These are phyloP conservation scores for Butyriboletus loyo DNA, from an alignment of 768 basidiomycete genomes.

Conservation along the genomic window DNA sequence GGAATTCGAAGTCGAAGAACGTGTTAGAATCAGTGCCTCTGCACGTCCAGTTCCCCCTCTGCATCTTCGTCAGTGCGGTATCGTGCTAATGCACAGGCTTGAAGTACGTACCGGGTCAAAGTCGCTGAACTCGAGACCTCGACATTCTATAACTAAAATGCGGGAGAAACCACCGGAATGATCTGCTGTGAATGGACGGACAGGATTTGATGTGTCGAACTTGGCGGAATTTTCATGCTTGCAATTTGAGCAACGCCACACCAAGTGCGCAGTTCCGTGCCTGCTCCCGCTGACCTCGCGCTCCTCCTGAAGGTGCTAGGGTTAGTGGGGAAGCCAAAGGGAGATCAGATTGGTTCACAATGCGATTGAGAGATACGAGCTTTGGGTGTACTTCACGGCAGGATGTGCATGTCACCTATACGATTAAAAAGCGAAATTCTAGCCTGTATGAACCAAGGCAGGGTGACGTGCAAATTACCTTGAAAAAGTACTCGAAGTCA, in stretches of 20 bases:
- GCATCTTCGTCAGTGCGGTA: neutral
- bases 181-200: constrained; percentile 58
- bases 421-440: neutral
- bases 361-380: constrained; percentile 65
- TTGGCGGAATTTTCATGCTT: constrained; percentile 82
- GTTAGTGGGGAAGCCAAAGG: constrained; percentile 1
- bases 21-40: constrained; percentile 55
- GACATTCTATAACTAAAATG: constrained; percentile 74
- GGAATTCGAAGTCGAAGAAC: constrained; percentile 62
- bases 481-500: constrained; percentile 79
- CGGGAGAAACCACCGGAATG: constrained; percentile 59
- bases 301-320: constrained; percentile 49
- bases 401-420: constrained; percentile 72
- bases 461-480: constrained; percentile 39
- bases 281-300: constrained; percentile 64
- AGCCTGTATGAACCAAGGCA: neutral
- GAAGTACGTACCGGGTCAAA: constrained; percentile 67
- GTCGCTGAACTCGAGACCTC: constrained; percentile 77
- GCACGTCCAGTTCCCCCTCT: constrained; percentile 77
- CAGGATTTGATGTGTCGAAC: constrained; percentile 53
- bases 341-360: constrained; percentile 37
- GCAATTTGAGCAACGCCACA: constrained; percentile 77
- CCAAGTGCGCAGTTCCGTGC: constrained; percentile 69
- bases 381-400: constrained; percentile 79
- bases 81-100: neutral